phyloP scores from a whole-genome alignment of 768 basidiomycete genomes.

The Leccinum truebloodii region DNA sequence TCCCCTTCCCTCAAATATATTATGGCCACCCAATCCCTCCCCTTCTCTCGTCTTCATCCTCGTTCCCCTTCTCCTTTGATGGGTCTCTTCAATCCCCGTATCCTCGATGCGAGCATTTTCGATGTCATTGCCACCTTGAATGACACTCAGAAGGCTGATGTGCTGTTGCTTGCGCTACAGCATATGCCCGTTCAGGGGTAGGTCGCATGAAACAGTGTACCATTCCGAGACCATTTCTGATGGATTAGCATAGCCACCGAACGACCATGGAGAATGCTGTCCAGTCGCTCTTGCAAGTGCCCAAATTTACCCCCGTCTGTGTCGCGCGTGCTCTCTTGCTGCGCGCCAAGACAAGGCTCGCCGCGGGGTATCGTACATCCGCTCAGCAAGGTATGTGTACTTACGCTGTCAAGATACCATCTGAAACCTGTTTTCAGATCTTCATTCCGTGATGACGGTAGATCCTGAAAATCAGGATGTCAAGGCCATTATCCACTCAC shows the following conservation, averaged over 20 bases:
- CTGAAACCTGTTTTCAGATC: constrained; percentile 43
- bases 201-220: constrained; percentile 19
- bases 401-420: neutral
- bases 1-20: constrained; percentile 6
- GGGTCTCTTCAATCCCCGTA: constrained; percentile 74
- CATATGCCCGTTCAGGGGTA: constrained; percentile 74
- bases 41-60: neutral
- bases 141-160: constrained; percentile 67
- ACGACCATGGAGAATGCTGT: constrained; percentile 73
- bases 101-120: constrained; percentile 74
- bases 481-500: constrained; percentile 56
- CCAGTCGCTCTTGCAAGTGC: constrained; percentile 65
- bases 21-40: neutral
- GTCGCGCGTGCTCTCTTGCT: constrained; percentile 62
- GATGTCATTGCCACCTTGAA: constrained; percentile 59
- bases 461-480: constrained; percentile 75
- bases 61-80: constrained; percentile 28
- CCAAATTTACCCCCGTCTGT: constrained; percentile 50
- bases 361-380: constrained; percentile 57
- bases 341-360: constrained; percentile 65
- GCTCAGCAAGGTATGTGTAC: constrained; percentile 59
- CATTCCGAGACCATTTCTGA: constrained; percentile 10
- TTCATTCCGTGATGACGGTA: constrained; percentile 60
- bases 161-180: constrained; percentile 79
- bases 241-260: constrained; percentile 41